These are phyloP conservation scores for Candida sojae DNA, from an alignment of 1,139 yeast species.

Conservation along the genomic window DNA sequence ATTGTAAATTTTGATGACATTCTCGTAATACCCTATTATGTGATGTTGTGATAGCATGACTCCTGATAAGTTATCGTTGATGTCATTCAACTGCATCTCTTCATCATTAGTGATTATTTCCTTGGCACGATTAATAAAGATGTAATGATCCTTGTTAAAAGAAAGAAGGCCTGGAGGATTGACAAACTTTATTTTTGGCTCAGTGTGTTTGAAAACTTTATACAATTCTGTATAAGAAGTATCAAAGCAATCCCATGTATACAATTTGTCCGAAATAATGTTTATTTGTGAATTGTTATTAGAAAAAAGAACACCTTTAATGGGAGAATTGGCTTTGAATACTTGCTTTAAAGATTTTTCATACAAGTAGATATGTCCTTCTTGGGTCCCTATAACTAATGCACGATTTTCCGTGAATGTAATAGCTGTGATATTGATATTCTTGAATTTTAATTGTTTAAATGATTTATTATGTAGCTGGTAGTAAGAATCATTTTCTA, in stretches of 20 bases:
- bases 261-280: slow-evolving; percentile 20
- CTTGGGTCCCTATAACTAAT: slow-evolving; percentile 29
- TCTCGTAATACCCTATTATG: slow-evolving; percentile 20
- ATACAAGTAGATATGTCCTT: slow-evolving; percentile 32
- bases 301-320: slow-evolving; percentile 25
- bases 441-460: slow-evolving; percentile 35
- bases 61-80: slow-evolving; percentile 10
- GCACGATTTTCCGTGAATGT: slow-evolving; percentile 27
- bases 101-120: slow-evolving; percentile 28
- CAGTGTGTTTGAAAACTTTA: slow-evolving; percentile 27
- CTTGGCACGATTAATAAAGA: slow-evolving; percentile 13
- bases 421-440: slow-evolving; percentile 25
- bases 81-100: slow-evolving; percentile 21
- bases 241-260: slow-evolving; percentile 41
- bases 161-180: slow-evolving; percentile 6
- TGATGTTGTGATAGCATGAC: slow-evolving; percentile 28
- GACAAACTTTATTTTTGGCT: slow-evolving; percentile 15
- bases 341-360: slow-evolving; percentile 37
- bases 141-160: slow-evolving; percentile 4
- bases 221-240: slow-evolving; percentile 27
- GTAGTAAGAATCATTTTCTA: slow-evolving; percentile 25
- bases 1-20: slow-evolving; percentile 23
- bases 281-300: slow-evolving; percentile 27
- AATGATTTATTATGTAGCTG: slow-evolving; percentile 33
- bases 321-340: slow-evolving; percentile 18